Evolutionary conservation across 345 rosid genomes (phyloP).

Genomic region (Aegle marmelos): DNA sequence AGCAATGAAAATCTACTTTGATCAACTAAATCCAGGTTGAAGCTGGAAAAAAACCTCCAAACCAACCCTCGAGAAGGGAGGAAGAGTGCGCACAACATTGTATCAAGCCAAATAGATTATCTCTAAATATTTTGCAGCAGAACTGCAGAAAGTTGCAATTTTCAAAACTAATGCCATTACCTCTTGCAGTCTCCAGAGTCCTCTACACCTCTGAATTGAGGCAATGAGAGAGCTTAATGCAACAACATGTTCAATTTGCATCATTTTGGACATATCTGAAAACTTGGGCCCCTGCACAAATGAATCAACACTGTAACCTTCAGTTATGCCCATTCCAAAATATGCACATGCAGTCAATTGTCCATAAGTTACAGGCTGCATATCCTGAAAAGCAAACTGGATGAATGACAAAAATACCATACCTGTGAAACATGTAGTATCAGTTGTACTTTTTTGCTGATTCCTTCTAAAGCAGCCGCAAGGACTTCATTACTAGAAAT

Average conservation of each 20-base stretch:
- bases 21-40: background rate
- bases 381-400: constrained; percentile 12
- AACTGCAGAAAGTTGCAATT: background rate
- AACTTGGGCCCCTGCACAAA: constrained; percentile 65
- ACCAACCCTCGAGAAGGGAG: background rate
- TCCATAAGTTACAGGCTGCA: constrained; percentile 2
- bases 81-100: background rate
- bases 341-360: background rate
- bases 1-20: background rate
- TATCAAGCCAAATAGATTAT: background rate
- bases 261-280: constrained; percentile 45
- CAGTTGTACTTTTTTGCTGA: constrained; percentile 64
- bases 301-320: constrained; percentile 17
- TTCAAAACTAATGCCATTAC: constrained; percentile 27
- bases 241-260: constrained; percentile 44
- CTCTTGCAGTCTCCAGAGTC: constrained; percentile 88
- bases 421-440: constrained; percentile 64
- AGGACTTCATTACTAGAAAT: constrained; percentile 71
- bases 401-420: constrained; percentile 33
- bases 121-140: background rate
- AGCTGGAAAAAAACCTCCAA: background rate
- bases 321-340: constrained; percentile 16
- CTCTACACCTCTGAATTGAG: constrained; percentile 72
- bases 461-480: constrained; percentile 66
- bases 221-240: constrained; percentile 66